These are phyloP conservation scores for Barnettozyma californica DNA, from an alignment of 805 yeast species.

Conservation along the genomic window DNA sequence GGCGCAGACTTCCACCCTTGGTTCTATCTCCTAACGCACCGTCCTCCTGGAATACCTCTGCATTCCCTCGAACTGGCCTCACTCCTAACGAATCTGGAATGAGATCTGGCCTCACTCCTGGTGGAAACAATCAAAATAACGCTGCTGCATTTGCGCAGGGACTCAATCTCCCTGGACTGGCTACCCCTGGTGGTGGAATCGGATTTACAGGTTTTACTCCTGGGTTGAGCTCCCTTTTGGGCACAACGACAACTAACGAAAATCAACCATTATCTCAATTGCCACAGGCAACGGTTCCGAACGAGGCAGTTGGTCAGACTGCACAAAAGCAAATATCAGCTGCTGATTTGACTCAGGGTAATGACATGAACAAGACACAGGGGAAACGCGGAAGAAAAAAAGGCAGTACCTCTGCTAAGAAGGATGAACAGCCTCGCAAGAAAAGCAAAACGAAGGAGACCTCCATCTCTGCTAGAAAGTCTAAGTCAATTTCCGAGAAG, in stretches of 20 bases:
- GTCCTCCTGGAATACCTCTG: constrained; percentile 19
- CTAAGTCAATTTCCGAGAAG: neutral
- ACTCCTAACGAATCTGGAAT: constrained; percentile 74
- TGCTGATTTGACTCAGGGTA: neutral
- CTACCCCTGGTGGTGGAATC: constrained; percentile 23
- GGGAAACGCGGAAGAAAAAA: constrained; percentile 15
- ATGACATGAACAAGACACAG: neutral
- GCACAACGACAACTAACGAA: constrained; percentile 4
- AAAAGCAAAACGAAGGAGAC: neutral
- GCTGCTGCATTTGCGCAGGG: constrained; percentile 33
- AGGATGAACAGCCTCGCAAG: constrained; percentile 5
- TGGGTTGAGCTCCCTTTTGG: constrained; percentile 27
- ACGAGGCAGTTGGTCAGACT: neutral
- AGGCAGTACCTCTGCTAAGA: neutral
- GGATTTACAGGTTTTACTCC: constrained; percentile 31
- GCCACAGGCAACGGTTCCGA: neutral
- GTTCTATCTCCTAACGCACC: constrained; percentile 26
- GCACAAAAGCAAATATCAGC: neutral
- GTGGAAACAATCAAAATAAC: constrained; percentile 33
- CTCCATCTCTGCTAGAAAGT: neutral
- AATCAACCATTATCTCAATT: neutral
- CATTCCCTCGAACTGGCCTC: constrained; percentile 45
- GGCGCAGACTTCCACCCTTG: constrained; percentile 48
- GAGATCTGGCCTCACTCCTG: constrained; percentile 71
- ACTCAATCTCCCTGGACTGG: constrained; percentile 18